Evolutionary conservation across 345 rosid genomes (phyloP), one percentile per base, ranked within the genome.

Genomic region (Eucalyptus virginea): DNA sequence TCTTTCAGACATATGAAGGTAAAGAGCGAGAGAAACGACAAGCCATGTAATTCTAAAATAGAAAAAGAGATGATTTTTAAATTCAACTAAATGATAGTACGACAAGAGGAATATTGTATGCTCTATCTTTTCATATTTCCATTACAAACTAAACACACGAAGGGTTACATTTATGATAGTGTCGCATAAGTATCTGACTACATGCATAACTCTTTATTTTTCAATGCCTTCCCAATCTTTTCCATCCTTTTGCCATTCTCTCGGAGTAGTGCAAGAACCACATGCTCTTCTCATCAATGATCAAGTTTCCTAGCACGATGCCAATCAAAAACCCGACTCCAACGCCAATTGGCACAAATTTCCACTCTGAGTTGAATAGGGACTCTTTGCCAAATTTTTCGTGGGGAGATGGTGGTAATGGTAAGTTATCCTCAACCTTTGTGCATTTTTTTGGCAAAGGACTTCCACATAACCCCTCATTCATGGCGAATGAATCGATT

Each of bases 131-230:
- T 7, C 2, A 0, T 7, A 18, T 7, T 51, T 51, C 9, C 23
- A 51, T 0, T 18, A 0, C 56, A 51, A 65, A 65, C 37, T 30
- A n/a, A 65, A 65, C 37, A n/a, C 72, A 65, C 1, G 0, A 65
- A 14, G 1, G 5, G 2, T 14, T 14, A 7, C 19, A 30, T 62
- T n/a, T 6, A 0, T 30, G 3, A 65, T 65, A 30, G 19, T 17
- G 42, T 32, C 13, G 0, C 12, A 17, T 17, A 9, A 3, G 24
- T 32, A 69, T 16, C 0, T 17, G 0, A 32, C 23, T 32, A 2
- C 7, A 69, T 17, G 24, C 1, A 3, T 0, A 5, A 17, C 23
- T 69, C 80, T 9, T 17, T 17, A 9, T 32, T 8, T 10, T 17
- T 32, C 12, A 69, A 10, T 32, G 23, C 24, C 42, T 69, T 69